These are phyloP conservation scores for Trypanosomatidae sp. DNA, from an alignment of 208 protist genomes.

Conservation along the genomic window DNA sequence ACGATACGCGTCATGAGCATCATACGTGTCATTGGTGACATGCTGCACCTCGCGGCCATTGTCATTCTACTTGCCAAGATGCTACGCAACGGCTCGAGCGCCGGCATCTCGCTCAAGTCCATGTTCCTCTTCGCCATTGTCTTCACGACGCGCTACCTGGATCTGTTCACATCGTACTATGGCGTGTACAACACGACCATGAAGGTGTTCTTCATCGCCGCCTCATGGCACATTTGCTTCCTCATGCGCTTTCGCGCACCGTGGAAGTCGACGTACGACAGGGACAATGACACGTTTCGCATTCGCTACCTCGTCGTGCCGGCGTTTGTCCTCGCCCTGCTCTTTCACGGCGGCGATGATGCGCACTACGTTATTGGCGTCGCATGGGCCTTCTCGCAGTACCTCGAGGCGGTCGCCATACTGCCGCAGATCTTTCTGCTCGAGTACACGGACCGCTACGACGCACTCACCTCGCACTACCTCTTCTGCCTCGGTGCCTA, in stretches of 20 bases:
- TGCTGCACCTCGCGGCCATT: conserved; percentile 88
- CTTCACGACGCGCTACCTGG: conserved; percentile 91
- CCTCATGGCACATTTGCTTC: conserved; percentile 85
- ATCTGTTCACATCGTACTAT: conserved; percentile 75
- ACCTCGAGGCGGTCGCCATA: conserved; percentile 93
- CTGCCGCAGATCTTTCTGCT: conserved; percentile 94
- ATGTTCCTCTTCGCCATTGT: conserved; percentile 90
- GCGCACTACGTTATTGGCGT: conserved; percentile 54
- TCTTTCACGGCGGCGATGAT: conserved; percentile 37
- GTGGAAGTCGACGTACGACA: conserved; percentile 88
- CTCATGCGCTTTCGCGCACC: conserved; percentile 84
- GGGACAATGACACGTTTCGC: conserved; percentile 82
- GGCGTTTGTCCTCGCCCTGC: conserved; percentile 45
- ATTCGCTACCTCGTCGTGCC: conserved; percentile 84
- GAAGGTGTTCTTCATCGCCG: conserved; percentile 91
- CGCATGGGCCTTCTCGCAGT: conserved; percentile 93
- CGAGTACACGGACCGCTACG: conserved; percentile 89
- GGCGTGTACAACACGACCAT: conserved; percentile 90
- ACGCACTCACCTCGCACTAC: conserved; percentile 93
- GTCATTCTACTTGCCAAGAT: conserved; percentile 92
- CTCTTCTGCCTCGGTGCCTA: conserved; percentile 90
- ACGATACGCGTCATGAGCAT: conserved; percentile 47
- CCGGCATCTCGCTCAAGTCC: conserved; percentile 91
- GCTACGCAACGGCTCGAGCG: conserved; percentile 59
- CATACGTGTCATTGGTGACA: conserved; percentile 85